phyloP scores from a whole-genome alignment of 129 eudicot species.

The Ambrosia artemisiifolia region DNA sequence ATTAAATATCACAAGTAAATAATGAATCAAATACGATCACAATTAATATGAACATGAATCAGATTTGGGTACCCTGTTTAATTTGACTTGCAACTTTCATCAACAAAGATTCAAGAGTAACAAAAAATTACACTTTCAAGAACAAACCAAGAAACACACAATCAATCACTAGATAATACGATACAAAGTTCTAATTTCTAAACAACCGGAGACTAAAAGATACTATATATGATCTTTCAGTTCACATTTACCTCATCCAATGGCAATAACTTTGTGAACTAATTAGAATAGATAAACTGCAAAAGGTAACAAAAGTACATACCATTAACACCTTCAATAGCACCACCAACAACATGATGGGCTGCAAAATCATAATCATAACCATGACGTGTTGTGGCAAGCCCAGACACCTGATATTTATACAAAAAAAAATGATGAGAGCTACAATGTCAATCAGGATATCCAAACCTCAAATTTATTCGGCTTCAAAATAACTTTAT shows the following conservation, averaged over 20 bases:
- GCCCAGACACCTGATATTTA: slow-evolving; percentile 94
- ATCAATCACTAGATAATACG: no score
- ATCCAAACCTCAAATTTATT: not conserved
- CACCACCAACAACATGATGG: slow-evolving; percentile 87
- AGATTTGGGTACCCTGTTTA: no score
- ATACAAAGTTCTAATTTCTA: no score
- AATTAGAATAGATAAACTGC: not conserved
- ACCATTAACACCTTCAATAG: slow-evolving; percentile 98
- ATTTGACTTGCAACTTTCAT: no score
- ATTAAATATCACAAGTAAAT: no score
- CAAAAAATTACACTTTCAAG: no score
- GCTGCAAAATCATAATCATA: slow-evolving; percentile 96
- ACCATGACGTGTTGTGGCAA: slow-evolving; percentile 97
- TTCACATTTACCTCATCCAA: slow-evolving; percentile 1
- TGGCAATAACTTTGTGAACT: slow-evolving; percentile 13
- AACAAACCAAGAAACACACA: no score
- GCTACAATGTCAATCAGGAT: slow-evolving; percentile 9
- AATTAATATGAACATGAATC: no score
- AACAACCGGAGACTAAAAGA: no score
- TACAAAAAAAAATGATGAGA: slow-evolving; percentile 4
- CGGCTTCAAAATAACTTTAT: no score
- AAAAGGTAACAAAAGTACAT: slow-evolving; percentile 3
- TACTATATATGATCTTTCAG: not conserved
- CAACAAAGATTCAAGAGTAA: no score
- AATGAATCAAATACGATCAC: no score